Conservation (phyloP, 164 flowering plant species). For the Vitis labrusca region DNA sequence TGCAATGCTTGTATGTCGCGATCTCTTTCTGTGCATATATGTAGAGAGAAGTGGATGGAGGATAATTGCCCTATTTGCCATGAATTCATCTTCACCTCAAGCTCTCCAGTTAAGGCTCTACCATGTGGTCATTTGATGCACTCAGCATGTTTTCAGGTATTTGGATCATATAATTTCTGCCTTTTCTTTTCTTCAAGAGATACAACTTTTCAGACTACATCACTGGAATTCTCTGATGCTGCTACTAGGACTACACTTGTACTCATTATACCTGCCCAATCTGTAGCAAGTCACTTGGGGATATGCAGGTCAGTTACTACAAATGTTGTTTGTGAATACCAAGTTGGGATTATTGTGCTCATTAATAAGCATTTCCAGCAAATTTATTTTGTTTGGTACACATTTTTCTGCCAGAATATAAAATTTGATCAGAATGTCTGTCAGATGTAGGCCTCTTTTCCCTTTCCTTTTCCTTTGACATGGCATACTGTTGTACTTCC, state of each 20-base stretch:
- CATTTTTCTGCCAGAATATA: too few relatives aligned
- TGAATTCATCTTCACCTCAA: conserved; percentile 82
- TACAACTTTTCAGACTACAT: not conserved
- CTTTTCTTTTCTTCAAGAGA: not conserved
- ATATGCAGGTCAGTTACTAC: conserved; percentile 76
- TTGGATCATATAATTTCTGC: conserved; percentile 2
- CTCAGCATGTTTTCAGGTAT: conserved; percentile 86
- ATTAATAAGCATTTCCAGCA: too few relatives aligned
- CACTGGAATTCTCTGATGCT: conserved; percentile 14
- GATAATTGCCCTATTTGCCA: conserved; percentile 93
- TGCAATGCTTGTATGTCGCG: conserved; percentile 89
- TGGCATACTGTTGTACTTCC: too few relatives aligned
- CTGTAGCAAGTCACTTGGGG: conserved; percentile 90
- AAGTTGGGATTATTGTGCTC: too few relatives aligned
- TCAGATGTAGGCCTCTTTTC: too few relatives aligned
- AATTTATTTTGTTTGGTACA: too few relatives aligned
- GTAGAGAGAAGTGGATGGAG: conserved; percentile 78
- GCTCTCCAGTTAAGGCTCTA: conserved; percentile 73
- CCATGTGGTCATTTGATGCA: conserved; percentile 97
- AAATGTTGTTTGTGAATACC: too few relatives aligned
- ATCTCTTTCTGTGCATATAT: conserved; percentile 57
- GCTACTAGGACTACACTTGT: conserved; percentile 70
- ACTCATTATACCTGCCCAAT: conserved; percentile 81
- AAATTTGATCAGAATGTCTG: too few relatives aligned
- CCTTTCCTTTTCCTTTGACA: too few relatives aligned